Conservation (phyloP, 768 basidiomycete genomes). For the Pleurotus sapidus region DNA sequence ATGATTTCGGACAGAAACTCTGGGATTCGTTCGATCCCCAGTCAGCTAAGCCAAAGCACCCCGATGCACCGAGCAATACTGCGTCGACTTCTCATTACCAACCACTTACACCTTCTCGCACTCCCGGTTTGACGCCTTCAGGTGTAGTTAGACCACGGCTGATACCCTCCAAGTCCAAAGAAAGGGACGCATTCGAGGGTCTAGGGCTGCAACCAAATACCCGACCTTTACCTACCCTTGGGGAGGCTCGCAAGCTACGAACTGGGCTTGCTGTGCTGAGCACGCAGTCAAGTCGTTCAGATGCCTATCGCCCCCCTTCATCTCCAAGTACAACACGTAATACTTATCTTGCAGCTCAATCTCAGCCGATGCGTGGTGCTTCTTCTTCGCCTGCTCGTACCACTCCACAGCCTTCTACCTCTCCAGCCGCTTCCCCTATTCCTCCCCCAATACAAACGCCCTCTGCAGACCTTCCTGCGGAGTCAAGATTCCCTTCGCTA, state of each 20-base stretch:
- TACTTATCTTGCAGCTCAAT: neutral
- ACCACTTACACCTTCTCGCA: conserved; percentile 27
- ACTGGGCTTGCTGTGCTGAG: conserved; percentile 65
- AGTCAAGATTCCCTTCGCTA: conserved; percentile 82
- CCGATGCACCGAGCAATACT: conserved; percentile 15
- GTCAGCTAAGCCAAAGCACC: conserved; percentile 14
- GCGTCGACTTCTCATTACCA: conserved; percentile 10
- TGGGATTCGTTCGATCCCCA: conserved; percentile 48
- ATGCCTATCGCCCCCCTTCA: conserved; percentile 9
- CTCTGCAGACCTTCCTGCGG: conserved; percentile 44
- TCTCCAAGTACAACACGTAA: neutral
- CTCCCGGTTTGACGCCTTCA: conserved; percentile 11
- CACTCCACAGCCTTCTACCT: conserved; percentile 5
- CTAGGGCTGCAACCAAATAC: conserved; percentile 50
- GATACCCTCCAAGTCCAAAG: conserved; percentile 18
- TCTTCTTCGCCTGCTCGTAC: conserved; percentile 10
- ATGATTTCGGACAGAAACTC: conserved; percentile 59
- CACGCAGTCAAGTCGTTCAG: conserved; percentile 20
- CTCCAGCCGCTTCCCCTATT: conserved; percentile 5
- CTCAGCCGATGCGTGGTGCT: conserved; percentile 15
- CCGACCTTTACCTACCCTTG: conserved; percentile 62
- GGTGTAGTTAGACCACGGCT: conserved; percentile 8
- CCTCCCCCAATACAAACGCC: conserved; percentile 26
- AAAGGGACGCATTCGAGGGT: conserved; percentile 79
- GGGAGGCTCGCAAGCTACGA: conserved; percentile 69